Conservation (phyloP, 2,329 filamentous ascomycete species). For the Colletotrichum camelliae region DNA sequence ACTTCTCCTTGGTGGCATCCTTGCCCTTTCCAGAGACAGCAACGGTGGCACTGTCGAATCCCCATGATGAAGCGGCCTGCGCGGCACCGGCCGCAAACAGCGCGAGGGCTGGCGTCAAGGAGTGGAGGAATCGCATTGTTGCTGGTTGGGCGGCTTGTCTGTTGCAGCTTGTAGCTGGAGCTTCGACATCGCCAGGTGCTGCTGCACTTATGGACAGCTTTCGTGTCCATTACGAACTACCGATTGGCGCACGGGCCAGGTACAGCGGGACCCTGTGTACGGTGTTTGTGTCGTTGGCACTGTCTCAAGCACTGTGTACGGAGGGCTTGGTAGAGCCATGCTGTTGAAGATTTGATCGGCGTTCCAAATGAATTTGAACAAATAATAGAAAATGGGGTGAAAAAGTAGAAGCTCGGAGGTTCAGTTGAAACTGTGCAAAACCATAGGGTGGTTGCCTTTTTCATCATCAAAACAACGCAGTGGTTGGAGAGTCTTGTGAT, state of each 20-base stretch:
- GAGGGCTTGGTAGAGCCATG: background rate
- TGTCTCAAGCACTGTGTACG: background rate
- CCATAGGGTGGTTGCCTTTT: background rate
- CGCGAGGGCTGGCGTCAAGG: slow-evolving; percentile 44
- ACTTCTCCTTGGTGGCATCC: slow-evolving; percentile 71
- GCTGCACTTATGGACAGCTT: slow-evolving; percentile 25
- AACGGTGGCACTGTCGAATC: slow-evolving; percentile 75
- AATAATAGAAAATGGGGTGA: background rate
- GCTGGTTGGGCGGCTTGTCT: slow-evolving; percentile 19
- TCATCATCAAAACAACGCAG: background rate
- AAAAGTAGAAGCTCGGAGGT: background rate
- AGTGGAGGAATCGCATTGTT: slow-evolving; percentile 47
- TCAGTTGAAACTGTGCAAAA: too few species aligned
- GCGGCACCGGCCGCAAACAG: slow-evolving; percentile 56
- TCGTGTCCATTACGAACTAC: slow-evolving; percentile 22
- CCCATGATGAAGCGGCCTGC: slow-evolving; percentile 67
- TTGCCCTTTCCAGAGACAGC: slow-evolving; percentile 70
- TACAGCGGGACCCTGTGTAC: background rate
- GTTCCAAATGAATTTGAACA: accelerated
- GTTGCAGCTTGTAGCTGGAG: slow-evolving; percentile 20
- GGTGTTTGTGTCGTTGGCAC: background rate
- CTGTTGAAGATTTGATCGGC: background rate
- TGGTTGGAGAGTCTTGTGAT: background rate
- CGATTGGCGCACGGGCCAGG: slow-evolving; percentile 10
- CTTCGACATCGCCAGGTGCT: slow-evolving; percentile 11